A percentile compares a stretch with the other conserved stretches of the same genome.
These are phyloP conservation scores for Trichoderma atrobrunneum DNA, from an alignment of 2,329 filamentous ascomycete species.

Conservation along the genomic window DNA sequence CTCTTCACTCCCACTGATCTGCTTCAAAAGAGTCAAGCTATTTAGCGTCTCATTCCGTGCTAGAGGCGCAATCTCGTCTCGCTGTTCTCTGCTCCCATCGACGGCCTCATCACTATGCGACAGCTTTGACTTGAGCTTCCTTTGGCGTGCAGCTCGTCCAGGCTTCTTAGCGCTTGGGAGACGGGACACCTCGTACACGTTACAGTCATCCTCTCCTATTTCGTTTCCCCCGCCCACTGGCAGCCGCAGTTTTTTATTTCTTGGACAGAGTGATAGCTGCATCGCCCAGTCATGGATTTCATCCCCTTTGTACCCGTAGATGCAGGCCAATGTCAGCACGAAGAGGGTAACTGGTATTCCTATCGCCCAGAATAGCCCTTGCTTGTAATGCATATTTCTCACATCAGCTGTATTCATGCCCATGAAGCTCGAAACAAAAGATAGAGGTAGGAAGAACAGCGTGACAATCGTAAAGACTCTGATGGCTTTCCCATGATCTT, in stretches of 20 bases:
- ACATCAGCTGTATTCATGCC: slow-evolving; percentile 46
- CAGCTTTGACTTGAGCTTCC: not conserved
- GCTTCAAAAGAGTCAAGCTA: not conserved
- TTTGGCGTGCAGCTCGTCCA: not conserved
- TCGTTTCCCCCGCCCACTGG: not conserved
- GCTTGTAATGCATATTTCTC: slow-evolving; percentile 37
- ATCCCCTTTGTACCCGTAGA: slow-evolving; percentile 26
- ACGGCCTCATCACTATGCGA: not conserved
- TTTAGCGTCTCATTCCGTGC: not conserved
- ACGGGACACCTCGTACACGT: not conserved
- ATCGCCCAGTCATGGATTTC: slow-evolving; percentile 11
- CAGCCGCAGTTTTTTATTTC: not conserved
- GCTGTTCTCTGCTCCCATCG: not conserved
- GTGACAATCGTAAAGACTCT: slow-evolving; percentile 41
- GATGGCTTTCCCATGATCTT: slow-evolving; percentile 33
- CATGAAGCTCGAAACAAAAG: slow-evolving; percentile 32
- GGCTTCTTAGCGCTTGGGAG: not conserved
- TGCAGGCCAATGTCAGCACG: slow-evolving; percentile 28
- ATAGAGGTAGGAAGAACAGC: slow-evolving; percentile 35
- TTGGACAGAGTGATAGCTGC: not conserved
- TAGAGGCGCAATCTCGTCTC: not conserved
- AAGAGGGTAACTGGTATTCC: slow-evolving; percentile 38
- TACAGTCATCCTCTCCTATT: not conserved
- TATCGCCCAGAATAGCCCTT: slow-evolving; percentile 42
- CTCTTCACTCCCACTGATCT: not conserved